Evolutionary conservation across 345 rosid species (phyloP), one percentile per base, ranked within the genome.

Genomic region (Isatis tinctoria): DNA sequence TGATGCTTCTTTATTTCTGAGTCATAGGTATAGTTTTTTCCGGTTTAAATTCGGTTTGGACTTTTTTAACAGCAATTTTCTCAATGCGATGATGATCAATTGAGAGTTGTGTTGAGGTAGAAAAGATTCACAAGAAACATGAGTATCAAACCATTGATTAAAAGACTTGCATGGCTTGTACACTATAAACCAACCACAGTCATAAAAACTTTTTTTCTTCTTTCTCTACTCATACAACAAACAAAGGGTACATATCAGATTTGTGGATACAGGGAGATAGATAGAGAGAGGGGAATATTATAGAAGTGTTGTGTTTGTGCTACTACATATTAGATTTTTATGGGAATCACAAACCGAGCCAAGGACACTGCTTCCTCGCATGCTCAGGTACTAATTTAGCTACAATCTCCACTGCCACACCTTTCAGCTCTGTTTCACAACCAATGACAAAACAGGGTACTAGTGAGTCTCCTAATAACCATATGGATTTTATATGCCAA

Each of bases 351-450:
- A 86, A 86, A 39, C 94, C 94, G 40, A 84, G 88, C 71, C 79
- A 85, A 12, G 87, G 74, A n/a, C 91, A 87, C 71, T 91, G 92
- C 91, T 87, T 93, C 77, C 96, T 89, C 3, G 92, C 91, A 40
- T 91, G 92, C 80, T 88, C 93, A 2, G 97, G 93, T 37, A 93
- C 84, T 85, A 93, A 78, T 82, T 89, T 91, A 14, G 54, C 83
- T 75, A 87, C 64, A 60, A 89, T 82, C 83, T 93, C 97, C 61
- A 56, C 82, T 0, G 92, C 82, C 20, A 87, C 89, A 16, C 90
- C 97, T 81, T 88, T 91, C 82, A 94, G 85, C 81, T 94, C 97
- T 94, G 78, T 74, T 80, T 36, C 44, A 72, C 17, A 13, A 40
- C 17, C 17, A 59, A 37, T 56, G 0, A 16, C 61, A 56, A 12